A percentile compares a stretch with the other conserved stretches of the same genome.
Evolutionary conservation across 306 rosid species (phyloP).

Genomic region (Cucurbita pepo): DNA sequence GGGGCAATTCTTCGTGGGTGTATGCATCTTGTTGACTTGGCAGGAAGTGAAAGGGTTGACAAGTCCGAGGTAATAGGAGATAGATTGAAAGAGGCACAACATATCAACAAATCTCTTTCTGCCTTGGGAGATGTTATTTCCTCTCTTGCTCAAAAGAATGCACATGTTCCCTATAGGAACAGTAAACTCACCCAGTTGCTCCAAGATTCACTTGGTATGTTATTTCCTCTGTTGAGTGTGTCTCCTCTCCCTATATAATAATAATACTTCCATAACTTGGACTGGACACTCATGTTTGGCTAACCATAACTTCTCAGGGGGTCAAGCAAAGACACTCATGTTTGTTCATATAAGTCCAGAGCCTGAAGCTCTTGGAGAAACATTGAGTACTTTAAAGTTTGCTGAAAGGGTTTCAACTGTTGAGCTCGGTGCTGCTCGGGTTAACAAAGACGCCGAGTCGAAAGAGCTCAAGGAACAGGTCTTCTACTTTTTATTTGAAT

Average conservation of each 20-base stretch:
- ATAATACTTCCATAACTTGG: too few species aligned
- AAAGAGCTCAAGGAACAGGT: constrained; percentile 90
- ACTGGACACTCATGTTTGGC: too few species aligned
- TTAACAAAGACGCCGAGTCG: constrained; percentile 61
- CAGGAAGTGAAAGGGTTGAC: constrained; percentile 97
- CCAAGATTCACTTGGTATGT: constrained; percentile 84
- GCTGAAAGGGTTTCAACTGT: constrained; percentile 83
- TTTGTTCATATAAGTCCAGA: constrained; percentile 92
- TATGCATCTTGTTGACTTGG: constrained; percentile 92
- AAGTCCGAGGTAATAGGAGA: constrained; percentile 91
- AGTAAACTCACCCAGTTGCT: constrained; percentile 95
- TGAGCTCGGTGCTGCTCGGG: constrained; percentile 77
- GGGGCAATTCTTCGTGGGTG: constrained; percentile 56
- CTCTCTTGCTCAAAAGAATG: constrained; percentile 66
- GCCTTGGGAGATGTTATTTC: constrained; percentile 93
- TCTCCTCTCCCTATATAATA: not conserved
- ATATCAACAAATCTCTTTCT: constrained; percentile 91
- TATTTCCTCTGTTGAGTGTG: not conserved
- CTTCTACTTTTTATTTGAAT: not conserved
- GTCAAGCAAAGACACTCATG: constrained; percentile 91
- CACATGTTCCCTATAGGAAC: constrained; percentile 93
- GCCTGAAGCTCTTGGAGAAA: constrained; percentile 68
- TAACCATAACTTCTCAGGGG: constrained; percentile 26
- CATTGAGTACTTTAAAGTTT: constrained; percentile 81
- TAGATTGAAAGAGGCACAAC: constrained; percentile 91